Evolutionary conservation across 129 eudicot genomes (phyloP).

Genomic region (Tagetes patula): DNA sequence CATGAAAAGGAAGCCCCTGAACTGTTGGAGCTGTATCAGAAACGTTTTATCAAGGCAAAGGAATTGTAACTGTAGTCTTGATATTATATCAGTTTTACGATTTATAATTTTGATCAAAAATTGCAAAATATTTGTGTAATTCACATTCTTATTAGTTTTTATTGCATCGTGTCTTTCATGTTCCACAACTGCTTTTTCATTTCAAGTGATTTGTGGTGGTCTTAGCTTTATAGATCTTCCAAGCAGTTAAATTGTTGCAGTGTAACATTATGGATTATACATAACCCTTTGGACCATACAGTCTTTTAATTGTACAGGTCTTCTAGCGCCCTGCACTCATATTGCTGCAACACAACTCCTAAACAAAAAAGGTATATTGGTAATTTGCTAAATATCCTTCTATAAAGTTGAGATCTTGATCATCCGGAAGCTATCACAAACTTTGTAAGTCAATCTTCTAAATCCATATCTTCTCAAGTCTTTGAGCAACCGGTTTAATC

Average conservation of each 20-base stretch:
- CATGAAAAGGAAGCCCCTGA: constrained; percentile 34
- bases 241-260: background rate
- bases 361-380: background rate
- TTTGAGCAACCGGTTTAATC: background rate
- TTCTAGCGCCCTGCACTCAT: background rate
- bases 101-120: background rate
- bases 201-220: background rate
- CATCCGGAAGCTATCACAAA: background rate
- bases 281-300: background rate
- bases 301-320: constrained; percentile 14
- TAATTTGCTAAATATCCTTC: background rate
- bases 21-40: constrained; percentile 39
- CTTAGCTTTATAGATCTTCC: background rate
- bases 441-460: background rate
- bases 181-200: background rate
- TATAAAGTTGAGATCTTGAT: background rate
- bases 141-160: constrained; percentile 5
- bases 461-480: background rate
- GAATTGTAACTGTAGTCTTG: background rate
- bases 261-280: background rate
- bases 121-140: background rate
- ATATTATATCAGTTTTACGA: constrained; percentile 5
- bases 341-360: constrained; percentile 5
- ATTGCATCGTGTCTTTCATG: constrained; percentile 8
- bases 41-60: constrained; percentile 28